Evolutionary conservation across 225 moss, liverwort and hornwort species (phyloP).

Genomic region (Pseudoscleropodium purum): DNA sequence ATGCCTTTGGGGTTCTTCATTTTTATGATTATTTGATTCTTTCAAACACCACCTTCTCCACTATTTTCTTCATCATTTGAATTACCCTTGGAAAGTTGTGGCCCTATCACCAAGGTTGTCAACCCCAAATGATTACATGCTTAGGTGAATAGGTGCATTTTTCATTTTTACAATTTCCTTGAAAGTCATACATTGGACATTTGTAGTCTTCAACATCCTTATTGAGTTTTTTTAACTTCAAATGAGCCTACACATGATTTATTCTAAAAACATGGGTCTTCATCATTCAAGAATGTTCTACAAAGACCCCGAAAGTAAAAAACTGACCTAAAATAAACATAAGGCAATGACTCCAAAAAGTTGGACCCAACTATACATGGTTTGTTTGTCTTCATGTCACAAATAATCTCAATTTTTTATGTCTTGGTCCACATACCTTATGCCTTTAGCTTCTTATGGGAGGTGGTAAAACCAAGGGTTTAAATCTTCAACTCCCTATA

Average conservation of each 20-base stretch:
- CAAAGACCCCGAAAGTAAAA: neutral
- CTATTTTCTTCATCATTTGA: neutral
- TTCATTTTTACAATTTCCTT: neutral
- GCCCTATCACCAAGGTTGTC: too few relatives aligned
- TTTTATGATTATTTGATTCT: neutral
- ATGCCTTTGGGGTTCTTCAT: neutral
- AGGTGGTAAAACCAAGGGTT: neutral
- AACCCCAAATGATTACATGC: neutral
- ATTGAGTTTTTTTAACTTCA: neutral
- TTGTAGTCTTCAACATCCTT: neutral
- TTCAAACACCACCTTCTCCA: neutral
- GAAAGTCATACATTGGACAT: neutral
- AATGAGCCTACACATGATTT: neutral
- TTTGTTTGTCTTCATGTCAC: neutral
- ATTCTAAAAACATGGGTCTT: neutral
- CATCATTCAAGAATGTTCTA: neutral
- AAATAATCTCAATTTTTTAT: neutral
- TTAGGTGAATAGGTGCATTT: neutral
- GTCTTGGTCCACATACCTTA: neutral
- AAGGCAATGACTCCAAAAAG: accelerated
- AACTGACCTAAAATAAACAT: neutral
- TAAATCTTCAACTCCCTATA: neutral
- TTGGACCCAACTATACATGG: neutral
- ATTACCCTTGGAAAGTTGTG: accelerated
- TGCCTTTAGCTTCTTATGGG: neutral